These are phyloP conservation scores for Pichia sorboxylosa DNA, from an alignment of 1,139 yeast species.

Conservation along the genomic window DNA sequence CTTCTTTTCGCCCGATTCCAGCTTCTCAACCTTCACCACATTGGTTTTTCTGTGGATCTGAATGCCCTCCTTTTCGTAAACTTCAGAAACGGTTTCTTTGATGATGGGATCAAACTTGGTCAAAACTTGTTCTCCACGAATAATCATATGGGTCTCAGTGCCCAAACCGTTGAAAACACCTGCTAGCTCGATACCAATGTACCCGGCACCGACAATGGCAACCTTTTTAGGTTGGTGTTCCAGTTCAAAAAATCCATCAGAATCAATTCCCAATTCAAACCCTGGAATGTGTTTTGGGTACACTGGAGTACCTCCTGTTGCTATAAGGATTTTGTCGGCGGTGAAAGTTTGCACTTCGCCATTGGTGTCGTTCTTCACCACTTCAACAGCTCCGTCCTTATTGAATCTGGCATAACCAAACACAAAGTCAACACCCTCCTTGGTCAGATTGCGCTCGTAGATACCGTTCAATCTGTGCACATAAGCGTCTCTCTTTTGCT, in stretches of 20 bases:
- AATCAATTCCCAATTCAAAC: constrained; percentile 70
- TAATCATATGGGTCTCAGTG: constrained; percentile 74
- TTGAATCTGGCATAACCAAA: constrained; percentile 82
- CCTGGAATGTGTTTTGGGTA: constrained; percentile 67
- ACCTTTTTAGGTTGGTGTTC: constrained; percentile 79
- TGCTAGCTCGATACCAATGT: constrained; percentile 89
- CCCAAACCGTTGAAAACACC: constrained; percentile 89
- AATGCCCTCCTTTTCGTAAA: constrained; percentile 71
- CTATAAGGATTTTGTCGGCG: constrained; percentile 76
- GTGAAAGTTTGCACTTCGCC: constrained; percentile 43
- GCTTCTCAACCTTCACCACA: constrained; percentile 51
- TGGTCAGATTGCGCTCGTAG: constrained; percentile 73
- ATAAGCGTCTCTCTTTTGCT: constrained; percentile 86
- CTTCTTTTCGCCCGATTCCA: constrained; percentile 47
- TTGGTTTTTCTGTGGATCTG: constrained; percentile 59
- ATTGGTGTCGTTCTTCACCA: constrained; percentile 44
- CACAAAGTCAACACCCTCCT: constrained; percentile 79
- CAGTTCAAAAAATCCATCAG: constrained; percentile 84
- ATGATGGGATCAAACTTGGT: constrained; percentile 79
- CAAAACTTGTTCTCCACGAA: constrained; percentile 83
- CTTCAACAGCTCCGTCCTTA: constrained; percentile 69
- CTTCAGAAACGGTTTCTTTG: constrained; percentile 66
- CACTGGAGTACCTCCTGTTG: constrained; percentile 86
- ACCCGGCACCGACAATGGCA: constrained; percentile 95
- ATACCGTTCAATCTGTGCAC: constrained; percentile 80